These are phyloP conservation scores for Sambucus nigra DNA, from an alignment of 129 eudicot genomes.

Conservation along the genomic window DNA sequence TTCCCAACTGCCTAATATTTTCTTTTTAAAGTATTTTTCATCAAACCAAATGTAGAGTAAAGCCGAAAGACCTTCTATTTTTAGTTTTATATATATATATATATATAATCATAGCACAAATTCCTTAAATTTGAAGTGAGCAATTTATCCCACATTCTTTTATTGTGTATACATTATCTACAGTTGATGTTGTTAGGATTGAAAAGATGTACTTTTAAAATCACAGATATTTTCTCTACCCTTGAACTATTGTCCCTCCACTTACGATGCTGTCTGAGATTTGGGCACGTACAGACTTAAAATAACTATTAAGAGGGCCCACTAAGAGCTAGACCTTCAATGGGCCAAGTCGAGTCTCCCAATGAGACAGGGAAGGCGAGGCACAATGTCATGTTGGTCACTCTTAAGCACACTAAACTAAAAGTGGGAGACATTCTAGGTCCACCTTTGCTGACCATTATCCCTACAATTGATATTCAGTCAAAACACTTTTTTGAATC, in stretches of 20 bases:
- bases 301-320: constrained; percentile 9
- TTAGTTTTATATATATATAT: too few species aligned
- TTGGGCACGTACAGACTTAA: constrained; percentile 7
- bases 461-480: constrained; percentile 29
- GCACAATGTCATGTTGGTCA: constrained; percentile 12
- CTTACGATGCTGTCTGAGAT: constrained; percentile 7
- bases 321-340: constrained; percentile 15
- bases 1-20: too few species aligned
- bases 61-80: too few species aligned
- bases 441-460: constrained; percentile 29
- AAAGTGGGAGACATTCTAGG: constrained; percentile 51
- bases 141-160: too few species aligned
- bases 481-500: constrained; percentile 18
- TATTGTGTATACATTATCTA: too few species aligned
- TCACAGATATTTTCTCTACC: too few species aligned
- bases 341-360: constrained; percentile 18
- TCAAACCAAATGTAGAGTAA: too few species aligned
- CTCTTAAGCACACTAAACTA: constrained; percentile 19
- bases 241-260: background rate
- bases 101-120: too few species aligned
- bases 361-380: constrained; percentile 8
- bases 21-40: too few species aligned
- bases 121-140: too few species aligned
- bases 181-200: too few species aligned
- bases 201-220: too few species aligned